These are phyloP conservation scores for Erysiphe neolycopersici DNA, from an alignment of 2,329 filamentous ascomycete species.

Conservation along the genomic window DNA sequence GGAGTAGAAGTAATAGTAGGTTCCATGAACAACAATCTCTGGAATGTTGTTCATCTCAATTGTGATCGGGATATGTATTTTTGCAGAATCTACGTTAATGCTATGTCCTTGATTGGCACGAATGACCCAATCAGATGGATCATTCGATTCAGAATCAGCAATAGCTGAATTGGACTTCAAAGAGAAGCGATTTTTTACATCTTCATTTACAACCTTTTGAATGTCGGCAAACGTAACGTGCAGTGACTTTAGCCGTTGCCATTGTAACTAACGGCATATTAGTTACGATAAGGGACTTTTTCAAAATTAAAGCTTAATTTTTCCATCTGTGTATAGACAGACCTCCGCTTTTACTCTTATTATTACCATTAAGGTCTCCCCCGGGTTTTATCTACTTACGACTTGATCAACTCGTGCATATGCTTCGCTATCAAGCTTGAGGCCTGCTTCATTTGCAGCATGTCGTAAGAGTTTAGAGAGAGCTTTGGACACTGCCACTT, in stretches of 20 bases:
- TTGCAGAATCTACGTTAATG: constrained; percentile 46
- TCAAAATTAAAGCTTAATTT: background rate
- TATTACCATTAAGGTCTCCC: background rate
- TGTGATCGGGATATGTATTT: constrained; percentile 42
- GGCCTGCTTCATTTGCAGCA: constrained; percentile 22
- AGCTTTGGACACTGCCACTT: constrained; percentile 9
- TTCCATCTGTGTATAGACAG: background rate
- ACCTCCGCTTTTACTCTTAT: background rate
- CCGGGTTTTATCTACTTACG: constrained; percentile 18
- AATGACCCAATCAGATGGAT: constrained; percentile 52
- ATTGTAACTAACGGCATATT: constrained; percentile 10
- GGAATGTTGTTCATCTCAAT: constrained; percentile 31
- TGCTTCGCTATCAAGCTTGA: constrained; percentile 30
- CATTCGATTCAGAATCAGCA: constrained; percentile 12
- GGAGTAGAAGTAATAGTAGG: constrained; percentile 58
- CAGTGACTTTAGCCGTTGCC: constrained; percentile 30
- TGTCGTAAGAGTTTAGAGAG: constrained; percentile 13
- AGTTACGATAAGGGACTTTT: background rate
- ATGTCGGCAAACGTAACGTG: constrained; percentile 55
- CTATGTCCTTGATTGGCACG: constrained; percentile 90
- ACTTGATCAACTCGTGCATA: constrained; percentile 30
- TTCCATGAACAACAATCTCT: constrained; percentile 54
- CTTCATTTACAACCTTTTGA: constrained; percentile 36
- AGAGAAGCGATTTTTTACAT: constrained; percentile 78
- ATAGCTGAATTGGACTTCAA: constrained; percentile 29